Evolutionary conservation across 2,329 filamentous ascomycete species (phyloP).

Genomic region (Colletotrichum sansevieriae): DNA sequence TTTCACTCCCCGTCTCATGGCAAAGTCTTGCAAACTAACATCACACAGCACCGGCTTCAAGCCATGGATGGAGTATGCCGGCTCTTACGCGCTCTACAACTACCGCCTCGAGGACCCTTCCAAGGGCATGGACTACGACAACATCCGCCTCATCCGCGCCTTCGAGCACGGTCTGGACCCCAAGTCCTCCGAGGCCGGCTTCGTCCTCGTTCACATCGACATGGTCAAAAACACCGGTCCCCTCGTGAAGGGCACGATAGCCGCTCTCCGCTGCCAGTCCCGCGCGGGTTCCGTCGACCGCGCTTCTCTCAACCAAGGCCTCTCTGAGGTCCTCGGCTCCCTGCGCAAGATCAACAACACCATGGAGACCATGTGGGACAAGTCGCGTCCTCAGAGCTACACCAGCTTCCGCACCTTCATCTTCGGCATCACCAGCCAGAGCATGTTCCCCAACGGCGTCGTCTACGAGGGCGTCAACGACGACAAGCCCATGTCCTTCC

Average conservation of each 20-base stretch:
- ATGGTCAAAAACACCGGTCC: constrained; percentile 91
- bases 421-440: constrained; percentile 93
- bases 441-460: constrained; percentile 94
- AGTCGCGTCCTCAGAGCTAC: constrained; percentile 86
- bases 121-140: constrained; percentile 70
- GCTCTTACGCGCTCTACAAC: constrained; percentile 77
- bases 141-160: constrained; percentile 87
- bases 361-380: constrained; percentile 94
- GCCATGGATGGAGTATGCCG: constrained; percentile 90
- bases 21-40: constrained; percentile 11
- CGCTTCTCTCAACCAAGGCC: constrained; percentile 71
- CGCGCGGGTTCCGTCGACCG: constrained; percentile 41
- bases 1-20: not conserved
- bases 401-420: constrained; percentile 96
- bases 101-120: constrained; percentile 71
- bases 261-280: constrained; percentile 64
- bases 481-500: constrained; percentile 79
- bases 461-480: constrained; percentile 87
- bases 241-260: constrained; percentile 79
- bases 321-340: constrained; percentile 71
- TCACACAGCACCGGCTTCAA: constrained; percentile 75
- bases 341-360: constrained; percentile 79
- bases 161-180: constrained; percentile 93
- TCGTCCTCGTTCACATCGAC: constrained; percentile 95
- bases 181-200: constrained; percentile 90